Percentiles rank a stretch among this genome's conserved stretches.
Evolutionary conservation across 2,329 filamentous ascomycete species (phyloP).

Genomic region (Beauveria medogensis): DNA sequence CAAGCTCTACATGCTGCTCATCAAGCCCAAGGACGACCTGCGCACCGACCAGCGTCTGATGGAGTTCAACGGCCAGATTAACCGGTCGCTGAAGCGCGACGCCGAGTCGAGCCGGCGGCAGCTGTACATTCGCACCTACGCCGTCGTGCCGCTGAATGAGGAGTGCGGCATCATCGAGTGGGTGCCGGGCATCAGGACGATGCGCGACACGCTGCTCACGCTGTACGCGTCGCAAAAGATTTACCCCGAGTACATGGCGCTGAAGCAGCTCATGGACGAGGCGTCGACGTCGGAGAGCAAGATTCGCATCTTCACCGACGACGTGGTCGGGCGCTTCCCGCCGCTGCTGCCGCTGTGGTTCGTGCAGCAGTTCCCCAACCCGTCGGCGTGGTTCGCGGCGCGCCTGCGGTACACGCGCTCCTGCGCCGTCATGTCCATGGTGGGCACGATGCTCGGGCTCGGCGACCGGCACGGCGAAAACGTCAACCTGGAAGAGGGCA

Average conservation of each 20-base stretch:
- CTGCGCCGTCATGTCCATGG: slow-evolving; percentile 98
- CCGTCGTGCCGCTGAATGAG: slow-evolving; percentile 92
- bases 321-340: slow-evolving; percentile 59
- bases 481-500: slow-evolving; percentile 86
- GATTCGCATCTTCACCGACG: slow-evolving; percentile 61
- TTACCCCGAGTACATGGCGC: slow-evolving; percentile 57
- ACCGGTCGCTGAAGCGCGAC: slow-evolving; percentile 84
- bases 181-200: slow-evolving; percentile 91
- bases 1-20: slow-evolving; percentile 77
- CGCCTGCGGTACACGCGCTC: slow-evolving; percentile 85
- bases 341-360: slow-evolving; percentile 92
- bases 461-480: slow-evolving; percentile 97
- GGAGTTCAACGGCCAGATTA: slow-evolving; percentile 99
- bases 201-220: slow-evolving; percentile 80
- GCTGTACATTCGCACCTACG: slow-evolving; percentile 94
- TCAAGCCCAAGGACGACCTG: slow-evolving; percentile 97
- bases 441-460: slow-evolving; percentile 85
- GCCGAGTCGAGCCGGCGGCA: slow-evolving; percentile 83
- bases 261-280: slow-evolving; percentile 57
- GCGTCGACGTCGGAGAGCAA: slow-evolving; percentile 50
- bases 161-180: slow-evolving; percentile 98
- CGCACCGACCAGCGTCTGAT: slow-evolving; percentile 96
- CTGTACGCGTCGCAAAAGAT: slow-evolving; percentile 72
- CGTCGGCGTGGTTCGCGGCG: slow-evolving; percentile 84
- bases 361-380: slow-evolving; percentile 86